phyloP scores from a whole-genome alignment of 1,284 basidiomycete species.

The Malassezia sp. region DNA sequence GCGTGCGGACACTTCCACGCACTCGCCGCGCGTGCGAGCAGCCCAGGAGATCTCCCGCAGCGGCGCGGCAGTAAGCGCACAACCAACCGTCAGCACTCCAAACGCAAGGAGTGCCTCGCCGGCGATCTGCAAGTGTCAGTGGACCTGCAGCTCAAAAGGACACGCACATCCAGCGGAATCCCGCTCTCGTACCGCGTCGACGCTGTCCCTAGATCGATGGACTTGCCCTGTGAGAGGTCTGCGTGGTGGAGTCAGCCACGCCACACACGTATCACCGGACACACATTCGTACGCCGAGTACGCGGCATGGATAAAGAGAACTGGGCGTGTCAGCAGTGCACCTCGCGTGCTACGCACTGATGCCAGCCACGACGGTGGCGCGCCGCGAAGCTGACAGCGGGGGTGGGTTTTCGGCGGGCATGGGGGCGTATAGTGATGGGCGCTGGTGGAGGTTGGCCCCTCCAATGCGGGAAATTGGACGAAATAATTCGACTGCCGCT shows the following conservation, averaged over 20 bases:
- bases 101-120: conserved; percentile 11
- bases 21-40: conserved; percentile 13
- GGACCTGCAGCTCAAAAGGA: too few relatives aligned
- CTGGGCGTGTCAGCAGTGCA: neutral
- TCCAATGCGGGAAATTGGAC: too few relatives aligned
- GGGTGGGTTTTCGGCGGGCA: too few relatives aligned
- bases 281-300: conserved; percentile 19
- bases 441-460: too few relatives aligned
- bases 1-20: neutral
- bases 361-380: neutral
- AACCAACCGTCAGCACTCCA: conserved; percentile 13
- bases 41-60: conserved; percentile 15
- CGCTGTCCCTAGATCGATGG: conserved; percentile 11
- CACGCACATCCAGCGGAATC: conserved; percentile 16
- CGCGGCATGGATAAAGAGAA: conserved; percentile 17
- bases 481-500: too few relatives aligned
- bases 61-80: conserved; percentile 8
- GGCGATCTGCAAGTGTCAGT: conserved; percentile 9
- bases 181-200: conserved; percentile 8
- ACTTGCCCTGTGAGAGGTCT: conserved; percentile 17
- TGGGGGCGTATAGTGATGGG: too few relatives aligned
- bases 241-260: neutral
- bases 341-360: neutral
- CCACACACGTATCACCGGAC: neutral
- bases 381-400: conserved; percentile 6